Conservation (phyloP, 2,329 filamentous ascomycete species). For the Talaromyces sp. region DNA sequence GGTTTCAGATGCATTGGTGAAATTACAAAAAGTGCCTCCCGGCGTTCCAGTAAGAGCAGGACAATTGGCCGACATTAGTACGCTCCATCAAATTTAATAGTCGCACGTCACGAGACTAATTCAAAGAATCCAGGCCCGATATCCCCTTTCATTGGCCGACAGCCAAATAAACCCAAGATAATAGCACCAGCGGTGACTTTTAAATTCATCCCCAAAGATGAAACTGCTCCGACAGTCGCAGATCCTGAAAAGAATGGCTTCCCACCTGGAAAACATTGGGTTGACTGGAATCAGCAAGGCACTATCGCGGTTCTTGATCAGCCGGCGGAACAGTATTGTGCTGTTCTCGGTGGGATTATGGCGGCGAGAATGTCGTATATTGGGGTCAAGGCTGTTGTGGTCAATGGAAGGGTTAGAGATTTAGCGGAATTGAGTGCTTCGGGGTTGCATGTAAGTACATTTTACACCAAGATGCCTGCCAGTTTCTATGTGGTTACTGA, state of each 20-base stretch:
- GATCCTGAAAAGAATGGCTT: slow-evolving; percentile 48
- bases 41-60: slow-evolving; percentile 60
- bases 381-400: slow-evolving; percentile 60
- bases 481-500: neutral
- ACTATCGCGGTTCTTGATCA: slow-evolving; percentile 67
- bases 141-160: slow-evolving; percentile 31
- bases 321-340: slow-evolving; percentile 62
- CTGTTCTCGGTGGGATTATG: slow-evolving; percentile 74
- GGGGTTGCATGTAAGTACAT: slow-evolving; percentile 26
- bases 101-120: neutral
- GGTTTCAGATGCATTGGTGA: slow-evolving; percentile 70
- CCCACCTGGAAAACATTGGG: slow-evolving; percentile 62
- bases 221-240: slow-evolving; percentile 34
- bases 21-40: slow-evolving; percentile 57
- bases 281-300: slow-evolving; percentile 58
- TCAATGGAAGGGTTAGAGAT: slow-evolving; percentile 66
- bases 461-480: neutral
- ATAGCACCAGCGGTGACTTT: slow-evolving; percentile 45
- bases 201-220: slow-evolving; percentile 57
- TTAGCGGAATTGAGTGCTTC: slow-evolving; percentile 56
- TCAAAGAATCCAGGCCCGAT: slow-evolving; percentile 29
- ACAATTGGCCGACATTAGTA: slow-evolving; percentile 62
- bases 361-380: slow-evolving; percentile 64
- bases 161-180: slow-evolving; percentile 30
- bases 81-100: neutral